Percentiles rank a stretch among this genome's conserved stretches.
These are phyloP conservation scores for Mycena belliarum DNA, from an alignment of 768 basidiomycete genomes.

Conservation along the genomic window DNA sequence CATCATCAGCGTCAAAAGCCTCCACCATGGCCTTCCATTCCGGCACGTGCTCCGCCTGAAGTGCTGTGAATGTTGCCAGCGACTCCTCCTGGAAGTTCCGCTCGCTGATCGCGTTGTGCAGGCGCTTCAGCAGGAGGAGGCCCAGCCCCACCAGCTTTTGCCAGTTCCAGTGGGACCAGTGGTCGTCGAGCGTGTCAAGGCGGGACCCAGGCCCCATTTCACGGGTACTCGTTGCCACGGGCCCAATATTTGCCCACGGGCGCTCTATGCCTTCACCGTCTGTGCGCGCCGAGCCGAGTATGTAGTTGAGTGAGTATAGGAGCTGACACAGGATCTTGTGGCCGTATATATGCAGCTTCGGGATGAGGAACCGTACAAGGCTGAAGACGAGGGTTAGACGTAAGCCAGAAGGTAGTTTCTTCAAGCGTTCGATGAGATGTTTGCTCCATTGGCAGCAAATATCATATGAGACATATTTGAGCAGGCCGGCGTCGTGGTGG, in stretches of 20 bases:
- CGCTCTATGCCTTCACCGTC: conserved; percentile 39
- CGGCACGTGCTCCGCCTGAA: not conserved
- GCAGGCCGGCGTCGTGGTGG: not conserved
- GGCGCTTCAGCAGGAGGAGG: conserved; percentile 16
- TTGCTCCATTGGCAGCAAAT: conserved; percentile 32
- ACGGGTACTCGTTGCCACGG: conserved; percentile 25
- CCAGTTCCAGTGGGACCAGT: conserved; percentile 38
- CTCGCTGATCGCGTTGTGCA: not conserved
- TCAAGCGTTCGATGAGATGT: not conserved
- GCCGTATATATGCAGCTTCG: conserved; percentile 24
- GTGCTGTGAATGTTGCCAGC: not conserved
- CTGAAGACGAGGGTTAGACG: conserved; percentile 11
- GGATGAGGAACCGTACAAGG: conserved; percentile 22
- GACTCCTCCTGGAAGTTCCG: not conserved
- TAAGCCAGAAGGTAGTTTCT: not conserved
- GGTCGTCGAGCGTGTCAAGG: conserved; percentile 36
- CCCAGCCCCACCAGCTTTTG: conserved; percentile 28
- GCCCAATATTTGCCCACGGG: conserved; percentile 32
- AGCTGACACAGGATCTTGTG: conserved; percentile 21
- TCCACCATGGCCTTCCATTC: conserved; percentile 3
- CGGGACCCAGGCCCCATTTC: conserved; percentile 35
- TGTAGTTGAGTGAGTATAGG: conserved; percentile 29
- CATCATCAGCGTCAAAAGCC: conserved; percentile 1
- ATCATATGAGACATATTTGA: conserved; percentile 3
- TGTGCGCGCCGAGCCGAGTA: conserved; percentile 24